These are phyloP conservation scores for Pyrus betulifolia DNA, from an alignment of 306 rosid genomes.

Conservation along the genomic window DNA sequence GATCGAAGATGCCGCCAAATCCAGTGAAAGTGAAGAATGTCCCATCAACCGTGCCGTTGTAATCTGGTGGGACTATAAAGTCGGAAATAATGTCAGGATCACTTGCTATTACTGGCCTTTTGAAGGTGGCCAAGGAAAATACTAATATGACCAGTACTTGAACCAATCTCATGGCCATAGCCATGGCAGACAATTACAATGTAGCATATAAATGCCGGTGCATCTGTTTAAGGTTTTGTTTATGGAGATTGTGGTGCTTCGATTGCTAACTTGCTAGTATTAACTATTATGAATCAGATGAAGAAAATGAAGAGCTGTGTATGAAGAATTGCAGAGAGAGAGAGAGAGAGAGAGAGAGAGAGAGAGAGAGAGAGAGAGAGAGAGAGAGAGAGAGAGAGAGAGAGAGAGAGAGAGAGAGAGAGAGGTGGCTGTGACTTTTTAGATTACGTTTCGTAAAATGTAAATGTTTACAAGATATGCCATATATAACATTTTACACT, in stretches of 20 bases:
- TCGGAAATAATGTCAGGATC: slow-evolving; percentile 10
- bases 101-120: neutral
- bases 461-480: too few species aligned
- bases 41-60: neutral
- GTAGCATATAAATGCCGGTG: neutral
- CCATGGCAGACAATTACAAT: neutral
- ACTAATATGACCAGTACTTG: neutral
- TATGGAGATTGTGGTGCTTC: neutral
- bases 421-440: too few species aligned
- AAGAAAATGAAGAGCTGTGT: too few species aligned
- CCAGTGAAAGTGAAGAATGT: slow-evolving; percentile 12
- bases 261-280: neutral
- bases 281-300: too few species aligned
- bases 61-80: neutral
- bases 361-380: too few species aligned
- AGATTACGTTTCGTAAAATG: too few species aligned
- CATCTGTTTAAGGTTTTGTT: neutral
- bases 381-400: too few species aligned
- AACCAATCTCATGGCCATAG: neutral
- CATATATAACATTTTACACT: too few species aligned
- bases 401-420: too few species aligned
- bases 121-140: neutral
- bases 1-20: neutral
- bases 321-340: too few species aligned
- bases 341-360: too few species aligned